A percentile compares a stretch with the other conserved stretches of the same genome.
phyloP scores from a whole-genome alignment of 2,329 filamentous ascomycete species.

The Triangularia setosa region DNA sequence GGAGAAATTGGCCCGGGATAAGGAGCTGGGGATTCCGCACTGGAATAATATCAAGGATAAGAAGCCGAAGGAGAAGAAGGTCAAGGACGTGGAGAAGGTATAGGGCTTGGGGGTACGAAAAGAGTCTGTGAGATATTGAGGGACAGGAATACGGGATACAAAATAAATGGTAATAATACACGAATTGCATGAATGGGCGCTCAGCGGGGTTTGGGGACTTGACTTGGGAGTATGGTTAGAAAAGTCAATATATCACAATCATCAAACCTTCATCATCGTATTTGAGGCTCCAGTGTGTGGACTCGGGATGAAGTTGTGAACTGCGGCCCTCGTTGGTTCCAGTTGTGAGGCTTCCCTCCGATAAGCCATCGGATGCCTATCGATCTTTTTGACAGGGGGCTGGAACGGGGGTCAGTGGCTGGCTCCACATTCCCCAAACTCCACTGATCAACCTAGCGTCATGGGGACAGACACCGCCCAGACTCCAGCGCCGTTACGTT shows the following conservation, averaged over 20 bases:
- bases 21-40: slow-evolving; percentile 53
- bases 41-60: slow-evolving; percentile 55
- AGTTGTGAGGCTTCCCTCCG: not conserved
- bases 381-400: not conserved
- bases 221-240: not conserved
- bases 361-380: slow-evolving; percentile 11
- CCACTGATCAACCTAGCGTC: not conserved
- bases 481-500: not conserved
- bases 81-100: slow-evolving; percentile 29
- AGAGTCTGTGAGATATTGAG: not conserved
- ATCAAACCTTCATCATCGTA: not conserved
- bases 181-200: slow-evolving; percentile 11
- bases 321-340: not conserved
- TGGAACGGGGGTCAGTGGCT: not conserved
- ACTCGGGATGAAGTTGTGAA: too few species aligned
- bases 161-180: slow-evolving; percentile 5
- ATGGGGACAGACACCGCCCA: not conserved
- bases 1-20: slow-evolving; percentile 47
- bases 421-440: not conserved
- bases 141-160: not conserved
- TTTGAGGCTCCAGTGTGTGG: too few species aligned
- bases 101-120: not conserved
- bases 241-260: not conserved
- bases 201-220: not conserved
- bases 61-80: slow-evolving; percentile 42